Conservation (phyloP, 73 alveolate species). For the Stentor coeruleus region DNA sequence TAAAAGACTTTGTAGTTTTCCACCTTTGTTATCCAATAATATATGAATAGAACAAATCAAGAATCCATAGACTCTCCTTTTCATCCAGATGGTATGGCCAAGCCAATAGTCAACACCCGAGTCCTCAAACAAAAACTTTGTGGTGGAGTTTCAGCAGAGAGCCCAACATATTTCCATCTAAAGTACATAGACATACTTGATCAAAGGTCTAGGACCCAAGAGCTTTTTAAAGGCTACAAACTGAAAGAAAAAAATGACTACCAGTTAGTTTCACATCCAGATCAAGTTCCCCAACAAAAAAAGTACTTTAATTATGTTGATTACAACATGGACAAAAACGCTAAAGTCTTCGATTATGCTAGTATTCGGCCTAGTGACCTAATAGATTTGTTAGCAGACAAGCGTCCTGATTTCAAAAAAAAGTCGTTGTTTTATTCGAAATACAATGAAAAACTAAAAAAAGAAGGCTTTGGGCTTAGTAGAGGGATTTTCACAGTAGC, state of each 20-base stretch:
- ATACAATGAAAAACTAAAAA: not conserved
- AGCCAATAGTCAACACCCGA: not conserved
- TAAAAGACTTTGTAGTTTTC: too few species aligned
- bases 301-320: not conserved
- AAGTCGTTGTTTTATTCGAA: not conserved
- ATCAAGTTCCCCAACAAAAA: not conserved
- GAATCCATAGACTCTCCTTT: not conserved
- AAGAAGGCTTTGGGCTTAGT: slow-evolving; percentile 1
- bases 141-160: not conserved
- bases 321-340: not conserved
- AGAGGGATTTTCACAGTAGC: slow-evolving; percentile 15
- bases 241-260: not conserved
- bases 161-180: not conserved
- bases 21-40: not conserved
- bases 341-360: slow-evolving; percentile 7
- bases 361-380: slow-evolving; percentile 5
- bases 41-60: not conserved
- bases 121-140: not conserved
- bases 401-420: slow-evolving; percentile 13
- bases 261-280: not conserved
- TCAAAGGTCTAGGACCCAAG: not conserved
- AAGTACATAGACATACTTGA: not conserved
- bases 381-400: slow-evolving; percentile 8
- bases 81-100: not conserved
- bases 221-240: slow-evolving; percentile 20